Base-by-base conservation (phyloP, 257 asterid species). In the Misopates orontium region DNA sequence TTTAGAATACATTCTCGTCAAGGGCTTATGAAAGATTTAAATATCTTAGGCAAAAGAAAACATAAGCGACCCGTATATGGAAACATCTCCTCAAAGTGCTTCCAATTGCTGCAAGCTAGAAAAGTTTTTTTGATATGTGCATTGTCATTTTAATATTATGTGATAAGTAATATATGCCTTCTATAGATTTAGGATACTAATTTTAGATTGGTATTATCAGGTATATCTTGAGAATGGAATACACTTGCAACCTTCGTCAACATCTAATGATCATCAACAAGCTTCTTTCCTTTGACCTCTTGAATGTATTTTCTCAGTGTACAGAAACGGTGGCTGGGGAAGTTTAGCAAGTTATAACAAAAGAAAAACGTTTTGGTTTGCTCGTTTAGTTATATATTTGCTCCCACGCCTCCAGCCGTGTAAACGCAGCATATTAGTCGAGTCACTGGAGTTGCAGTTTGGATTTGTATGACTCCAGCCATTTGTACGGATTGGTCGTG, bases 191-290 rank as follows among this genome's bases (percentile, higher is more conserved):
- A 14, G 3, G 36, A 7, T 13, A 3, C n/a, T 24, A 15, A 41
- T 16, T 17, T 20, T 28, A 25, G 11, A 54, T 56, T 44, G 50
- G 20, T 63, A 5, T 71, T 64, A 42, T 63, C 66, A 56, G 71
- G 52, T 47, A 45, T 52, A 53, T 19, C 41, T n/a, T n/a, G n/a
- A n/a, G n/a, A n/a, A n/a, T n/a, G n/a, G n/a, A n/a, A n/a, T n/a
- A n/a, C n/a, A n/a, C n/a, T 22, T n/a, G 56, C 75, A 69, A 62
- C 56, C 45, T 42, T 49, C 73, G 50, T 48, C 60, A n/a, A n/a
- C 28, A 47, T 22, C 56, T 51, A 20, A 39, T 41, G 20, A 24
- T 41, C 25, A 40, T 61, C 58, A 58, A 75, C 51, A 58, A 75
- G 54, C 71, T 25, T 57, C 40, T 55, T 14, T 44, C 56, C 44